Percentiles rank a stretch among this genome's conserved stretches.
phyloP scores from a whole-genome alignment of 176 grass and related monocot species.

The Aegilops longissima region DNA sequence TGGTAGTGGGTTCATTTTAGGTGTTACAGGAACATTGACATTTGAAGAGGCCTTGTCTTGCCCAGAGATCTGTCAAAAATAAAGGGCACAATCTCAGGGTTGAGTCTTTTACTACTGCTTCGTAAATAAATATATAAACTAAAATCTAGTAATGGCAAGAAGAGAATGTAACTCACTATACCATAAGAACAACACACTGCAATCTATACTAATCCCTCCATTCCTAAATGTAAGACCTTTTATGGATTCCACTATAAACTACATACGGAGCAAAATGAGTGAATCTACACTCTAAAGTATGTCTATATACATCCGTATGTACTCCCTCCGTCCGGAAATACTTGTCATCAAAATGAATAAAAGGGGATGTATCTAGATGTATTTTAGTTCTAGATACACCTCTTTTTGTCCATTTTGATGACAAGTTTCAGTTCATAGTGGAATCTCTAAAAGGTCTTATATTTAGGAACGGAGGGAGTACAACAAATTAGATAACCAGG shows the following conservation, averaged over 20 bases:
- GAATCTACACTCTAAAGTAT: too few relatives aligned
- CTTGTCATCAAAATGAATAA: too few relatives aligned
- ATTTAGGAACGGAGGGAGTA: neutral
- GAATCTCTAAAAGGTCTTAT: too few relatives aligned
- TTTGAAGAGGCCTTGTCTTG: slow-evolving; percentile 76
- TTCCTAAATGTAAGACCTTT: too few relatives aligned
- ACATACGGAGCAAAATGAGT: too few relatives aligned
- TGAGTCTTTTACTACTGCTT: neutral
- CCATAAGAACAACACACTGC: neutral
- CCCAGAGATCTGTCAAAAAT: slow-evolving; percentile 77
- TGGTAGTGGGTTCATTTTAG: slow-evolving; percentile 48
- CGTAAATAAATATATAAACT: neutral
- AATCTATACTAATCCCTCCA: neutral
- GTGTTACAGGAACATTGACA: slow-evolving; percentile 46
- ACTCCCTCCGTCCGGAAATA: too few relatives aligned
- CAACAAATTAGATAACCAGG: neutral
- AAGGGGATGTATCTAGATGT: too few relatives aligned
- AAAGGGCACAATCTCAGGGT: slow-evolving; percentile 14
- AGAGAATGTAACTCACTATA: neutral
- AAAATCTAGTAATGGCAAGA: neutral
- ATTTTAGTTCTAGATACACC: too few relatives aligned
- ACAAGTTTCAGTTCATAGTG: too few relatives aligned
- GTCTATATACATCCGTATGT: too few relatives aligned
- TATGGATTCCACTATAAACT: too few relatives aligned
- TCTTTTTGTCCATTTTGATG: too few relatives aligned